These are phyloP conservation scores for Suillus variegatus DNA, from an alignment of 768 basidiomycete species.

Conservation along the genomic window DNA sequence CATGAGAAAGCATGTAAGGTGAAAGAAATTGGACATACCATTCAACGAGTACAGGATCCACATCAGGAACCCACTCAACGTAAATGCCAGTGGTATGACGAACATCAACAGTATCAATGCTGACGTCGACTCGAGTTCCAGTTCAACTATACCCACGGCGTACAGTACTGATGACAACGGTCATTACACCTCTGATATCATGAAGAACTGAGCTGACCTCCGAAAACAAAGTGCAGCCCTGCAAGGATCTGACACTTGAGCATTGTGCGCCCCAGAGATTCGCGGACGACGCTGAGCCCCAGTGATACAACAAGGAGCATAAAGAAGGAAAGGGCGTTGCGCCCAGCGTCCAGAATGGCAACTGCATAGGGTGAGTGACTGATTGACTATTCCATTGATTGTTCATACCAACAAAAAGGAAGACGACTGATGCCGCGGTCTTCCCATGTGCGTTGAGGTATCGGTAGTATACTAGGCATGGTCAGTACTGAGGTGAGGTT, in stretches of 20 bases:
- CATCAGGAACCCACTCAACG: slow-evolving; percentile 91
- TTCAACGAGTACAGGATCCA: slow-evolving; percentile 95
- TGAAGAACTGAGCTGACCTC: slow-evolving; percentile 62
- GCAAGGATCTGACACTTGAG: slow-evolving; percentile 79
- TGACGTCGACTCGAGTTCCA: slow-evolving; percentile 89
- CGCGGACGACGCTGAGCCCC: slow-evolving; percentile 89
- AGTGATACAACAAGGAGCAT: slow-evolving; percentile 90
- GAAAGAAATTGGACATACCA: slow-evolving; percentile 47
- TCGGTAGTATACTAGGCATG: slow-evolving; percentile 76
- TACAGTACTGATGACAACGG: slow-evolving; percentile 66
- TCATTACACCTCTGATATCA: background rate
- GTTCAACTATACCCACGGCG: slow-evolving; percentile 91
- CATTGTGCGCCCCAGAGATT: slow-evolving; percentile 86
- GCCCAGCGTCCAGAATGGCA: slow-evolving; percentile 91
- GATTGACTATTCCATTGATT: background rate
- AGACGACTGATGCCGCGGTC: slow-evolving; percentile 74
- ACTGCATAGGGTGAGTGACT: slow-evolving; percentile 45
- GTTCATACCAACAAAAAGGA: slow-evolving; percentile 84
- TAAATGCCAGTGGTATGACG: slow-evolving; percentile 92
- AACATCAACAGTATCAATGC: slow-evolving; percentile 83
- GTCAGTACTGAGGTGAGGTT: slow-evolving; percentile 12
- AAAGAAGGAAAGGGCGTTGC: slow-evolving; percentile 95
- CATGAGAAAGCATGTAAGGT: background rate
- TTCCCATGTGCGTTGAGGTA: slow-evolving; percentile 89
- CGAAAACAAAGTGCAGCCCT: slow-evolving; percentile 87